Evolutionary conservation across 2,329 filamentous ascomycete species (phyloP), one percentile per base, ranked within the genome.

Genomic region (Fulvia fulva): DNA sequence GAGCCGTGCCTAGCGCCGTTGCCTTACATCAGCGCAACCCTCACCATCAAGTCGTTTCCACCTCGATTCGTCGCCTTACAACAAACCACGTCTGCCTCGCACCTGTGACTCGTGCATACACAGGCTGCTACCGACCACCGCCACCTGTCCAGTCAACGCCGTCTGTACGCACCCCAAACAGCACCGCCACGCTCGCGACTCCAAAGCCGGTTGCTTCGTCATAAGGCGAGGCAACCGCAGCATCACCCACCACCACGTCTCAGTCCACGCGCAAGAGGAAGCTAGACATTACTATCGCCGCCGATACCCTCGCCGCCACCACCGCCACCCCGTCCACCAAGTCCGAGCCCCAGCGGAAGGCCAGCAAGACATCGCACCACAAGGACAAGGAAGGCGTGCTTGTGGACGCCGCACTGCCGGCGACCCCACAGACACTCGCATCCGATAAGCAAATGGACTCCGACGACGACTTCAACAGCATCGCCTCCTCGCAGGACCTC

Each of bases 391-490:
- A 62, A 23, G 46, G 55, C 43, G 55, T 72, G 60, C 34, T 41
- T 16, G 74, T 70, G 63, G 72, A 75, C 66, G 72, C 73, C 66
- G 71, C 70, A 62, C 68, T 71, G 57, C 73, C 74, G 41, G 76
- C 78, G 45, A 81, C 83, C 43, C 84, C 85, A 22, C 82, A 72
- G 67, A 72, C 63, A 55, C 68, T 67, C 67, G 74, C 61, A 62
- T 80, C 77, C 34, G 77, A 69, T 56, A 68, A 65, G 51, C 83
- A 80, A 63, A 97, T 97, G 92, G 91, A 96, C 78, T 97, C 92
- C 8, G 93, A 97, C 68, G 91, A 97, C 70, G 93, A 97, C 60
- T 92, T 92, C 75, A 88, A 94, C 83, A 95, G 89, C 68, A 86
- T 87, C 71, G 81, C 87, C 67, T 93, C 90, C 44, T 96, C 89